A percentile compares a stretch with the other conserved stretches of the same genome.
These are phyloP conservation scores for Penicillium sp. DNA, from an alignment of 2,329 filamentous ascomycete species.

Conservation along the genomic window DNA sequence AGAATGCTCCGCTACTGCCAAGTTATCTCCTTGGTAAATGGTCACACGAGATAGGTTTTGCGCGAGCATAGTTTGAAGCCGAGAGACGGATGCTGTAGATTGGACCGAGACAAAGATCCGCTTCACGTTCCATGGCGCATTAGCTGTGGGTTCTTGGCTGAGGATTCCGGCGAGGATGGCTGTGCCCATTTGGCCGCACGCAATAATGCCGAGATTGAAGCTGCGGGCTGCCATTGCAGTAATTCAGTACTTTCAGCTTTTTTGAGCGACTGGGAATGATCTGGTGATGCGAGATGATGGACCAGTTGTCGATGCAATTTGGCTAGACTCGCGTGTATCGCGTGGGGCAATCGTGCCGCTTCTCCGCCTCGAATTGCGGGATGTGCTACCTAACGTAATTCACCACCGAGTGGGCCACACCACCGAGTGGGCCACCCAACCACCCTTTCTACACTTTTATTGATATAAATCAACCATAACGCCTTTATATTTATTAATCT, in stretches of 20 bases:
- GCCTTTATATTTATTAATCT: too few species aligned
- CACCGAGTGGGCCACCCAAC: too few species aligned
- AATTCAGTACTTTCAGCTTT: not conserved
- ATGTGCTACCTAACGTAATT: not conserved
- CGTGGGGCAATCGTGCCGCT: not conserved
- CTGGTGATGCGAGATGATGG: not conserved
- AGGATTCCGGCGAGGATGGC: not conserved
- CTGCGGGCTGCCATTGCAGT: not conserved
- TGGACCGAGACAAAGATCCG: not conserved
- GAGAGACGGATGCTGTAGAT: not conserved
- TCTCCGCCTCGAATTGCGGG: not conserved
- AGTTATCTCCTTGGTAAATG: slow-evolving; percentile 2
- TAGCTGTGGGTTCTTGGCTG: not conserved
- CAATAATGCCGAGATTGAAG: not conserved
- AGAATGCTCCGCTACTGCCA: slow-evolving; percentile 15
- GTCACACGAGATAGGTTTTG: not conserved
- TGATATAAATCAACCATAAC: too few species aligned
- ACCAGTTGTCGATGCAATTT: not conserved
- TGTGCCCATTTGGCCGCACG: not conserved
- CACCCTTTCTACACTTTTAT: too few species aligned
- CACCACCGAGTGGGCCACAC: too few species aligned
- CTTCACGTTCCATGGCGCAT: not conserved
- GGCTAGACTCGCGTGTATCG: not conserved
- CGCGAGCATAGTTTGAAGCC: not conserved
- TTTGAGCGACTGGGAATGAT: not conserved